These are phyloP conservation scores for Xanthoceras sorbifolium DNA, from an alignment of 345 rosid species.

Conservation along the genomic window DNA sequence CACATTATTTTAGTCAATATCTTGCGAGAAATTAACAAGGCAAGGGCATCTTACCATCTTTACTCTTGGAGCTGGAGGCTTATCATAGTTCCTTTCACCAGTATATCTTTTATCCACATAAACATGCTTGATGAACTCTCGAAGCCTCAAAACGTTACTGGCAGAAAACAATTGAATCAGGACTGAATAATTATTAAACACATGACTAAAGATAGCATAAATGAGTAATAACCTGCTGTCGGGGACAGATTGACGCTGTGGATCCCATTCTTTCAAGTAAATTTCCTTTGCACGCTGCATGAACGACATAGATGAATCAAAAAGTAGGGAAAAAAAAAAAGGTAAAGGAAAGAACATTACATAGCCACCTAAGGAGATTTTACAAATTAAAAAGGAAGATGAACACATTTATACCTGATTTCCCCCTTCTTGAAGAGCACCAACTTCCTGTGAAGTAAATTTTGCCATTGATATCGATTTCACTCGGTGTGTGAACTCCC, in stretches of 20 bases:
- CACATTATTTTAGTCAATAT: neutral
- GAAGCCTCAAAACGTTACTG: slow-evolving; percentile 82
- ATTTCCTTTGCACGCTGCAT: slow-evolving; percentile 81
- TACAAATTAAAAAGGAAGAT: slow-evolving; percentile 3
- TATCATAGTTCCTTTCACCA: slow-evolving; percentile 74
- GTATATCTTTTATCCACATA: slow-evolving; percentile 82
- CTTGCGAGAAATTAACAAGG: slow-evolving; percentile 7
- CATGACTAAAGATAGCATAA: slow-evolving; percentile 2
- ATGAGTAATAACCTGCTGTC: slow-evolving; percentile 66
- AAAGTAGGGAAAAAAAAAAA: slow-evolving; percentile 1
- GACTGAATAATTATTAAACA: slow-evolving; percentile 9
- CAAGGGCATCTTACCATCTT: slow-evolving; percentile 52
- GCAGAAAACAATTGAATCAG: slow-evolving; percentile 33
- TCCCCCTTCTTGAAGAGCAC: slow-evolving; percentile 89
- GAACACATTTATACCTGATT: slow-evolving; percentile 62
- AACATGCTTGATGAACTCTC: slow-evolving; percentile 87
- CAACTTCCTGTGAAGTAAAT: slow-evolving; percentile 85
- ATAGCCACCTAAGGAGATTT: neutral
- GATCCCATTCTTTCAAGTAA: slow-evolving; percentile 89
- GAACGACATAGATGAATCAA: slow-evolving; percentile 12
- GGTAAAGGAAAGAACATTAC: slow-evolving; percentile 18
- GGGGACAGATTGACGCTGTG: slow-evolving; percentile 68
- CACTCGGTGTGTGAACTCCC: slow-evolving; percentile 95
- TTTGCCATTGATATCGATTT: slow-evolving; percentile 96
- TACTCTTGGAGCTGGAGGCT: slow-evolving; percentile 79